Evolutionary conservation across 176 grass and related monocot genomes (phyloP).

Genomic region (Ampelocalamus luodianensis): DNA sequence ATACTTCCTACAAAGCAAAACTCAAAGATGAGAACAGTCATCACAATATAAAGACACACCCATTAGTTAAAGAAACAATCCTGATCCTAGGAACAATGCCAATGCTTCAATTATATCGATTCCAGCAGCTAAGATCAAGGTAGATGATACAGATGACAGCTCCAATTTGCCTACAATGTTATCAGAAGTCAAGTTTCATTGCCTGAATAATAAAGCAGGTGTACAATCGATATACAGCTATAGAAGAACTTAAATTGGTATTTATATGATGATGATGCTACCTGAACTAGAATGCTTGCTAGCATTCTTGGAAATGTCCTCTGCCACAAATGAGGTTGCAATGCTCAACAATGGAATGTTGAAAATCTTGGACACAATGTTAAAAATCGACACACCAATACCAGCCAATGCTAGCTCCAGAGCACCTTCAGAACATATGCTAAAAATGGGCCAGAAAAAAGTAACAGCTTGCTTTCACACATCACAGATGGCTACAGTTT

Average conservation of each 20-base stretch:
- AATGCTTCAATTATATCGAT: slow-evolving; percentile 72
- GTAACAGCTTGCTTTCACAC: not conserved
- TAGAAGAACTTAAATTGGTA: not conserved
- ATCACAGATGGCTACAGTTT: slow-evolving; percentile 27
- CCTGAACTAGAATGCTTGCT: slow-evolving; percentile 50
- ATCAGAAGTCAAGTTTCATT: slow-evolving; percentile 8
- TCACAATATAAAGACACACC: slow-evolving; percentile 55
- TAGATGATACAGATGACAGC: slow-evolving; percentile 65
- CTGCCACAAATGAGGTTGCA: slow-evolving; percentile 91
- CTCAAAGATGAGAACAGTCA: slow-evolving; percentile 3
- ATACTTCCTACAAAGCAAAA: slow-evolving; percentile 3
- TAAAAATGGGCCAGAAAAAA: slow-evolving; percentile 33
- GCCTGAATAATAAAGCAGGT: slow-evolving; percentile 2
- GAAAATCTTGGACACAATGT: slow-evolving; percentile 87
- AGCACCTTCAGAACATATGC: slow-evolving; percentile 59
- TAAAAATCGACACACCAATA: slow-evolving; percentile 87
- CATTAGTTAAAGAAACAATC: slow-evolving; percentile 76
- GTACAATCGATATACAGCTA: not conserved
- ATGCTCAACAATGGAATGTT: slow-evolving; percentile 90
- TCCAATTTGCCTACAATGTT: slow-evolving; percentile 52
- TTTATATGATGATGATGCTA: slow-evolving; percentile 39
- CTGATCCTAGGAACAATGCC: slow-evolving; percentile 73
- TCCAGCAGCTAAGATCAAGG: slow-evolving; percentile 60
- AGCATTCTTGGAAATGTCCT: slow-evolving; percentile 64
- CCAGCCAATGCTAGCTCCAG: slow-evolving; percentile 84